Base-by-base conservation (phyloP, 2,329 filamentous ascomycete species). In the Cryoendolithus antarcticus region DNA sequence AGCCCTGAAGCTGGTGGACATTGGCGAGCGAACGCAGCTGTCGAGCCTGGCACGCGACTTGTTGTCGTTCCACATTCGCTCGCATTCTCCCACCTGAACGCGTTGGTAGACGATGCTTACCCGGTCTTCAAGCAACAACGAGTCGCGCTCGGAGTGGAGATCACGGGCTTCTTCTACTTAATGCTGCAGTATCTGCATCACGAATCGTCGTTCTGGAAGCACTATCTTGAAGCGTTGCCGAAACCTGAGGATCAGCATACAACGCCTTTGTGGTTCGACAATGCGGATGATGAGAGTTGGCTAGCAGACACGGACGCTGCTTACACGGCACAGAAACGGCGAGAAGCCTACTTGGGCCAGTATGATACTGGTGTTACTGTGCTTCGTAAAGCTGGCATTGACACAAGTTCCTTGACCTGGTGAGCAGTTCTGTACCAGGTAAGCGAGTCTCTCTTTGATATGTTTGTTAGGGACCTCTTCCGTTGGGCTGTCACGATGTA, bases 401-500 rank as follows among this genome's bases (percentile, higher is more conserved):
- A 61, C 21, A 48, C 51, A n/a, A 44, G 48, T 42, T 48, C 51
- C 37, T 65, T 62, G 45, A 63, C 61, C 11, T 66, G 63, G 63
- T 65, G 54, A 57, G 58, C 60, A 13, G 12, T 30, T 30, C 12
- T 30, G 32, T 31, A 27, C 19, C 19, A 50, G 48, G 54, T 56
- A 56, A 47, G 54, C 53, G 30, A 10, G 32, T 43, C 13, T 15
- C 27, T 30, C 12, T 38, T 46, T 49, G 27, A 46, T 44, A 11
- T 36, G 12, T 13, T 40, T 32, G 31, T 11, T 52, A 71, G 68
- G 62, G 54, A 65, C 31, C 58, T 65, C 9, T 69, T 64, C 44
- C 51, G 61, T 31, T 71, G 69, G 66, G 66, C 69, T n/a, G 62
- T 66, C 10, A 69, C 66, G 4, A 65, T 72, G 13, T 68, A 65